Evolutionary conservation across 352 stramenopile species (phyloP).

Genomic region (Phytophthora melonis): DNA sequence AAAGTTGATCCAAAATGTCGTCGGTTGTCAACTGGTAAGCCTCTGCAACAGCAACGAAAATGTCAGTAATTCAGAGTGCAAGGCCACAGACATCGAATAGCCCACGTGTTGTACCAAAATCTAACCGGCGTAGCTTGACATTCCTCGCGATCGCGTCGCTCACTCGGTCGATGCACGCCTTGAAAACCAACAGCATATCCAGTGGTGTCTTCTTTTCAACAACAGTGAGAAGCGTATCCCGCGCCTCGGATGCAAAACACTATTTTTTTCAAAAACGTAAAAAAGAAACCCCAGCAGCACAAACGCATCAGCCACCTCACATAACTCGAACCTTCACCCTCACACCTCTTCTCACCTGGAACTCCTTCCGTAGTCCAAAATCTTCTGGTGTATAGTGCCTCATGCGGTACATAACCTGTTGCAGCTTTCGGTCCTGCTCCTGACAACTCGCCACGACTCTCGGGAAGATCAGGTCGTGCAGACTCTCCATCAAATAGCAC

Average conservation of each 20-base stretch:
- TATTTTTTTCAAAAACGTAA: conserved; percentile 11
- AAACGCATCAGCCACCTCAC: not conserved
- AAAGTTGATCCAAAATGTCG: conserved; percentile 82
- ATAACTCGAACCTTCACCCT: not conserved
- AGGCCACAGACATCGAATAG: not conserved
- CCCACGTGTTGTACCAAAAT: conserved; percentile 47
- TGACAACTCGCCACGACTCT: conserved; percentile 55
- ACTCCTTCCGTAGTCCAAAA: conserved; percentile 77
- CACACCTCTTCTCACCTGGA: conserved; percentile 51
- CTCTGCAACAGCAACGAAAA: conserved; percentile 33
- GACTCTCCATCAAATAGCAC: conserved; percentile 82
- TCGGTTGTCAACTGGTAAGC: conserved; percentile 75
- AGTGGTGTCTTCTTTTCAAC: conserved; percentile 67
- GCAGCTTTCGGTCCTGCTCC: conserved; percentile 58
- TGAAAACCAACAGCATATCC: conserved; percentile 80
- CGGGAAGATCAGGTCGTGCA: conserved; percentile 69
- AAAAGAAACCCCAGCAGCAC: not conserved
- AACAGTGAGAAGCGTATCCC: conserved; percentile 49
- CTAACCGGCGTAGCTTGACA: conserved; percentile 58
- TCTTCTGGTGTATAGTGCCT: conserved; percentile 68
- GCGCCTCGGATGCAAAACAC: conserved; percentile 55
- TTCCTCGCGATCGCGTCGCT: conserved; percentile 65
- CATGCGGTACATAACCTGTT: conserved; percentile 56
- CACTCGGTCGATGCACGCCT: conserved; percentile 69
- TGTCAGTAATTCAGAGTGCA: not conserved